Evolutionary conservation across 108 stramenopile species (phyloP).

Genomic region (Discostella stelligeroides): DNA sequence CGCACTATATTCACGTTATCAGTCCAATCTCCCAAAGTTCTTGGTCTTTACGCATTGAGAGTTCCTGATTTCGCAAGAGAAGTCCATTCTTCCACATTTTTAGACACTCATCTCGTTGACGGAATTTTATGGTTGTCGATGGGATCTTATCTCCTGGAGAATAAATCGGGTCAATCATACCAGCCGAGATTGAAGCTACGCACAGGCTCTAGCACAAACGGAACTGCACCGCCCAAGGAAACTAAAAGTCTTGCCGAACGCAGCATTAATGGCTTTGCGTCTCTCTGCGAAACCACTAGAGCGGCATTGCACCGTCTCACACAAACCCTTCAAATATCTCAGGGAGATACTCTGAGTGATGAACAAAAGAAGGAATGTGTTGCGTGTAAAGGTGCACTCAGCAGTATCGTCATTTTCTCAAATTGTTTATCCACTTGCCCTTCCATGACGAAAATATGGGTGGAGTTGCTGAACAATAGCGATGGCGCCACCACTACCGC

Average conservation of each 20-base stretch:
- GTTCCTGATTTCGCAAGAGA: constrained; percentile 47
- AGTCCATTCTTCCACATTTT: constrained; percentile 35
- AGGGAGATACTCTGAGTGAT: neutral
- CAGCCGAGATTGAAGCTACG: constrained; percentile 33
- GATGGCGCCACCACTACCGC: constrained; percentile 14
- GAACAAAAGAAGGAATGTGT: constrained; percentile 19
- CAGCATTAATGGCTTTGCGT: constrained; percentile 20
- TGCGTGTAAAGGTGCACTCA: constrained; percentile 24
- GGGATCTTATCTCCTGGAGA: constrained; percentile 33
- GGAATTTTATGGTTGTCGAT: constrained; percentile 46
- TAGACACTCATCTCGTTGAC: constrained; percentile 39
- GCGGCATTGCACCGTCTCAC: constrained; percentile 20
- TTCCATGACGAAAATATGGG: constrained; percentile 35
- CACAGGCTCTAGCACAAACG: constrained; percentile 14
- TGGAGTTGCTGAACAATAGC: constrained; percentile 29
- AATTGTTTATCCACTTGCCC: constrained; percentile 42
- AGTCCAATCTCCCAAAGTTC: constrained; percentile 26
- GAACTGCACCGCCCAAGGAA: constrained; percentile 6
- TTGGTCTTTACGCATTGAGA: constrained; percentile 40
- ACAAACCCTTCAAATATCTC: neutral
- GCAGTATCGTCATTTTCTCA: constrained; percentile 27
- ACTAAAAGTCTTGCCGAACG: constrained; percentile 30
- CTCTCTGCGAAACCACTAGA: constrained; percentile 22
- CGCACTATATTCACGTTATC: constrained; percentile 41
- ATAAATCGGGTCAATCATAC: constrained; percentile 20